These are phyloP conservation scores for Coffea humblotiana DNA, from an alignment of 305 asterid genomes.

Conservation along the genomic window DNA sequence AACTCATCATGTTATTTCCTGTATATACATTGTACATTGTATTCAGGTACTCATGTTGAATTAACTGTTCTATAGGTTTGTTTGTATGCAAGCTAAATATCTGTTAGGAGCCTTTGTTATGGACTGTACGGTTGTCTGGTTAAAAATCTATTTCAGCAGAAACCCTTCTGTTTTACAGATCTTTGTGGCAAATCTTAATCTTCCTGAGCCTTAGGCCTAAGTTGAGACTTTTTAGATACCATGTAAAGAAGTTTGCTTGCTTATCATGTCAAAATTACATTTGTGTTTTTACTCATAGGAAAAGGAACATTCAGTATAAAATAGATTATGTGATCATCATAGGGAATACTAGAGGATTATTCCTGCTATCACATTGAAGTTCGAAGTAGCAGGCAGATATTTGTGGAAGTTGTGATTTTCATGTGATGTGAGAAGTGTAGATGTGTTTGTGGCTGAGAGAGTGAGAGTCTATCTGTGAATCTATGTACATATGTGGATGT, in stretches of 20 bases:
- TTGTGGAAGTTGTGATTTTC: too few species aligned
- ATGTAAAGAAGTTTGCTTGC: not conserved
- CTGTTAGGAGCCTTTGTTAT: not conserved
- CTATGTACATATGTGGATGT: too few species aligned
- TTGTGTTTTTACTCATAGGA: too few species aligned
- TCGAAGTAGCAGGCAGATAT: too few species aligned
- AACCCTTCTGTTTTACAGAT: not conserved
- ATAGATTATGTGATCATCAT: too few species aligned
- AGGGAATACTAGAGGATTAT: not conserved
- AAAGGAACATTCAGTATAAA: too few species aligned
- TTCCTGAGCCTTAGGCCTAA: not conserved
- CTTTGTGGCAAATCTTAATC: not conserved
- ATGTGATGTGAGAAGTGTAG: too few species aligned
- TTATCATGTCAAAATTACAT: not conserved
- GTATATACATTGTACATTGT: not conserved
- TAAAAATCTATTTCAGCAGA: not conserved
- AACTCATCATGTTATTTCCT: slow-evolving; percentile 2
- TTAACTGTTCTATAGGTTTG: not conserved
- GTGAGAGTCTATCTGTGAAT: too few species aligned
- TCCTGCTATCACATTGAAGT: too few species aligned
- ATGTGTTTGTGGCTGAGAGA: too few species aligned
- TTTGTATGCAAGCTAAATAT: not conserved
- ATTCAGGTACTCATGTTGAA: not conserved
- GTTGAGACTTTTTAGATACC: not conserved
- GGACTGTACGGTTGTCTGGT: not conserved